phyloP scores from a whole-genome alignment of 805 yeast species.

The Tetrapisispora taiwanensis region DNA sequence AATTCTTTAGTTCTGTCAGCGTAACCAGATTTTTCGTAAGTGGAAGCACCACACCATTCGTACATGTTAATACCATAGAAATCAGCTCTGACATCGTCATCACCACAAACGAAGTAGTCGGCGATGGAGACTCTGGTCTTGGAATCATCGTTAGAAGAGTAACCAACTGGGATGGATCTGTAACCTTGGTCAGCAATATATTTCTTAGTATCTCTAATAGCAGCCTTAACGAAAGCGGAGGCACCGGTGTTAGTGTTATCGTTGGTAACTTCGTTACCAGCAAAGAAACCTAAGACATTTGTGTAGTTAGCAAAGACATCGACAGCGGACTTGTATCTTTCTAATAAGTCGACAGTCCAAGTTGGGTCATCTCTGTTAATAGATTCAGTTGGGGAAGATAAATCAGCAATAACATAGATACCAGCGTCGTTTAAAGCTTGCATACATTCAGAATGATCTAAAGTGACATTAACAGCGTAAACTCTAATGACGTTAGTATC shows the following conservation, averaged over 20 bases:
- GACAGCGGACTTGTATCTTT: constrained; percentile 60
- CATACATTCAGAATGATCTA: constrained; percentile 66
- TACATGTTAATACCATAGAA: constrained; percentile 85
- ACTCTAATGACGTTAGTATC: constrained; percentile 67
- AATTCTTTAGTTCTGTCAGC: constrained; percentile 53
- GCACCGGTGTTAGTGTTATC: constrained; percentile 55
- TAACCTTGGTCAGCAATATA: constrained; percentile 54
- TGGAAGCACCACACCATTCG: constrained; percentile 73
- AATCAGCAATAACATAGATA: constrained; percentile 71
- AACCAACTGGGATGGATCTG: constrained; percentile 69
- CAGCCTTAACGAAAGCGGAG: constrained; percentile 76
- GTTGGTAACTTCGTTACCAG: constrained; percentile 79
- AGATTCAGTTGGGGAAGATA: constrained; percentile 55
- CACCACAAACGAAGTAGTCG: constrained; percentile 71
- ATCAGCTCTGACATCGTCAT: constrained; percentile 52
- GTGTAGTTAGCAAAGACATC: constrained; percentile 60
- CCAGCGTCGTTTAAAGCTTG: constrained; percentile 56
- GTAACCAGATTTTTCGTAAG: constrained; percentile 55
- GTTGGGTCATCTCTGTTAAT: constrained; percentile 52
- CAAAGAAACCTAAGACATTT: constrained; percentile 72
- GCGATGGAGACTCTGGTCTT: constrained; percentile 58
- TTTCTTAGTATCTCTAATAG: constrained; percentile 64
- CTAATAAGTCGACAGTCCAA: constrained; percentile 53
- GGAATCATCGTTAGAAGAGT: constrained; percentile 69
- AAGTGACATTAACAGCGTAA: constrained; percentile 55